phyloP scores from a whole-genome alignment of 495 filamentous ascomycete genomes.

The Hypoxylon lenormandii region DNA sequence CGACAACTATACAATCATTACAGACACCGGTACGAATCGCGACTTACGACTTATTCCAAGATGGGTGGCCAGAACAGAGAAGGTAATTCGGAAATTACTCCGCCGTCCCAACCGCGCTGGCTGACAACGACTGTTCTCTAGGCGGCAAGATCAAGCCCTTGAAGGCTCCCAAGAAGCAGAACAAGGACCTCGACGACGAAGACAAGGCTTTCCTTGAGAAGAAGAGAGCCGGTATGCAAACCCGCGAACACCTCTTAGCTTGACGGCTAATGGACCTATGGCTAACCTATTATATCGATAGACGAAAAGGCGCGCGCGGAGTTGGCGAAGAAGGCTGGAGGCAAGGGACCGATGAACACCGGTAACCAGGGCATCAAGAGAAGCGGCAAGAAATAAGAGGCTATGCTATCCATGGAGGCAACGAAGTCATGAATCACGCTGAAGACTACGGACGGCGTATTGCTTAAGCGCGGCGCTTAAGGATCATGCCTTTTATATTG shows the following conservation, averaged over 20 bases:
- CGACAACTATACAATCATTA: constrained; percentile 11
- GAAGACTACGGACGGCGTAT: constrained; percentile 28
- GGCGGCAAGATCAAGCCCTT: constrained; percentile 88
- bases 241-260: not conserved
- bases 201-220: constrained; percentile 80
- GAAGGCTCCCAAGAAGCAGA: constrained; percentile 81
- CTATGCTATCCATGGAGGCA: constrained; percentile 26
- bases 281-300: constrained; percentile 49
- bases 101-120: constrained; percentile 1
- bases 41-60: constrained; percentile 40
- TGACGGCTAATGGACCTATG: constrained; percentile 11
- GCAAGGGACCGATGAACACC: constrained; percentile 73
- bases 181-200: constrained; percentile 80
- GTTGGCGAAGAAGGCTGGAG: constrained; percentile 71
- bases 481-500: constrained; percentile 36
- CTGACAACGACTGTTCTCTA: constrained; percentile 52
- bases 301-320: constrained; percentile 84
- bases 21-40: not conserved
- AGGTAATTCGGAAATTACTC: constrained; percentile 56
- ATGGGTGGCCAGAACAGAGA: constrained; percentile 79
- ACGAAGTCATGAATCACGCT: constrained; percentile 44
- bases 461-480: constrained; percentile 41
- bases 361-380: constrained; percentile 89
- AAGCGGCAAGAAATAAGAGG: constrained; percentile 81
- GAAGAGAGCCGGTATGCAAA: constrained; percentile 75